Evolutionary conservation across 1,139 yeast genomes (phyloP).

Genomic region (Diutina pseudorugosa): DNA sequence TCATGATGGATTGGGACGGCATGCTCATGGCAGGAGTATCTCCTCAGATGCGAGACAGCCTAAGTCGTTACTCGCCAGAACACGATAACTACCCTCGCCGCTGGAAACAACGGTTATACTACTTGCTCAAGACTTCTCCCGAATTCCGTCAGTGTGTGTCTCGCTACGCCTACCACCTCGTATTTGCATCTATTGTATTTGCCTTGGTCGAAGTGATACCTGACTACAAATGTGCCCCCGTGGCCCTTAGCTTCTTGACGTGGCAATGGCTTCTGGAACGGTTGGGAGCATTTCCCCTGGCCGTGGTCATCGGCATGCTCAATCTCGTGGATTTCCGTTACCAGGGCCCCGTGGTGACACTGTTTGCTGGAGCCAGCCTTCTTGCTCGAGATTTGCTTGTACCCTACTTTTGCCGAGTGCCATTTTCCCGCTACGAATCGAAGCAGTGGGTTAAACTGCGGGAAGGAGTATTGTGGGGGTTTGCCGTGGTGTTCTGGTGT

Average conservation of each 20-base stretch:
- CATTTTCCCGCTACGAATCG: slow-evolving; percentile 31
- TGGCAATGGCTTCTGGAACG: not conserved
- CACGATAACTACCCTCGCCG: not conserved
- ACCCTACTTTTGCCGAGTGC: slow-evolving; percentile 40
- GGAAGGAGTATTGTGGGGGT: slow-evolving; percentile 48
- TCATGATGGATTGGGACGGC: not conserved
- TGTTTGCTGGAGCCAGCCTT: not conserved
- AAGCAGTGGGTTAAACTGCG: slow-evolving; percentile 43
- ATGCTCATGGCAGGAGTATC: not conserved
- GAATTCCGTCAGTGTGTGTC: not conserved
- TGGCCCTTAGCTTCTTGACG: not conserved
- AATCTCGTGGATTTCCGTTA: not conserved
- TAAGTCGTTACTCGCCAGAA: not conserved
- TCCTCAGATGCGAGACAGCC: not conserved
- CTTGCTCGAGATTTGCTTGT: slow-evolving; percentile 34
- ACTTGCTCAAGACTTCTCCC: not conserved
- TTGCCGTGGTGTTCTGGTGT: slow-evolving; percentile 37
- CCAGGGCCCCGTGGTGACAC: not conserved
- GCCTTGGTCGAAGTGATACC: not conserved
- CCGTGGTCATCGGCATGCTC: not conserved
- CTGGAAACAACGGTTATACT: not conserved
- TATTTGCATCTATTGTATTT: not conserved
- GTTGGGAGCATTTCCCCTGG: slow-evolving; percentile 2
- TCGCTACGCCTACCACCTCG: not conserved
- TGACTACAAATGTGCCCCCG: not conserved